Evolutionary conservation across 2,329 filamentous ascomycete genomes (phyloP), one percentile per base, ranked within the genome.

Genomic region (Colletotrichum gigasporum): DNA sequence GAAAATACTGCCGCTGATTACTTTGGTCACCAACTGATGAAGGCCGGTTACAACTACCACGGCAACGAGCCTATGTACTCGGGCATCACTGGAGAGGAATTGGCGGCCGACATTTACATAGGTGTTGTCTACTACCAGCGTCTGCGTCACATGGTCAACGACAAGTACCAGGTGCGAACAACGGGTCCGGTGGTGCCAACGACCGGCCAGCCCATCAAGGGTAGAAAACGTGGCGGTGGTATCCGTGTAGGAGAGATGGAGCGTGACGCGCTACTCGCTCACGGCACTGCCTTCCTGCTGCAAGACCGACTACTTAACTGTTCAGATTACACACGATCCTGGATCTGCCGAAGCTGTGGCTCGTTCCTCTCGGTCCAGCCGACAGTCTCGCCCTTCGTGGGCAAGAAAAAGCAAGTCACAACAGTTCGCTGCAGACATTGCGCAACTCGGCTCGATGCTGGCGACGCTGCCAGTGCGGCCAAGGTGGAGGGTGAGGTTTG

Each of bases 171-270:
- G 79, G 96, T 98, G 59, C 90, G 96, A 78, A 98, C 96, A 3
- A 98, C 96, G 0, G 96, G 96, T 58, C 94, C 94, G 1, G 91
- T 97, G 42, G 96, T 96, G 58, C 88, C 91, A 22, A 88, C 96
- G 14, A 98, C 95, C 0, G 94, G 95, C 30, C 96, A 99, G 76
- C 96, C 96, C 39, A 96, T 99, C 84, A 97, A 98, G 83, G 96
- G 96, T 68, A 87, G 96, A 76, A 96, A 96, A 76, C 93, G 95
- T 79, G 96, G 95, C 74, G 96, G 96, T 81, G 96, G 96, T 90
- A 97, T 99, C 75, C 94, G 96, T 84, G 95, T 99, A 28, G 96
- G 96, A 79, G 96, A 99, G 80, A 99, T 99, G 96, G 96, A 99
- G 82, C 91, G 96, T 69, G 96, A 99, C 78, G 93, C 95, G 3